Base-by-base conservation (phyloP, 768 basidiomycete genomes). In the Kwoniella dendrophila region DNA sequence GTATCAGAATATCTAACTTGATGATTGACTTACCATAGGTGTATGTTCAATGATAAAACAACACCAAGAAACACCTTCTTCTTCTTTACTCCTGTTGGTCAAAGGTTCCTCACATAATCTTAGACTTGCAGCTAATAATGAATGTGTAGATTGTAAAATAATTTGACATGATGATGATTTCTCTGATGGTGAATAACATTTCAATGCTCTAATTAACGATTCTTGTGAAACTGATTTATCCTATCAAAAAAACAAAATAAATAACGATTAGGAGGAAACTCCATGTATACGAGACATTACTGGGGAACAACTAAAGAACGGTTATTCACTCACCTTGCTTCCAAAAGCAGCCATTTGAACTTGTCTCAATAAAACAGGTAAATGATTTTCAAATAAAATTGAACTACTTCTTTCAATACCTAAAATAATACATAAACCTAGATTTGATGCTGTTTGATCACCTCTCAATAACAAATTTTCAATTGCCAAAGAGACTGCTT, bases 31-130 rank as follows among this genome's bases (percentile, higher is more conserved):
- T 22, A 72, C 73, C 70, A 74, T 70, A n/a, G 73, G 73, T 2
- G 66, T 66, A 45, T 74, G 53, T 36, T 66, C 41, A 24, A 72
- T 65, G 29, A 74, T 62, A 56, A 71, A 71, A 45, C 73, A 74
- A 29, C 61, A 45, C 73, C 73, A 74, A 5, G 56, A 59, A 1
- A 65, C 59, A 3, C 72, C 72, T 47, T 54, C 54, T 30, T 59
- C 36, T 10, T 34, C 38, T 22, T 47, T 63, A 20, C 50, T 12
- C 1, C 18, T 18, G 12, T 6, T 0, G 18, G n/a, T n/a, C 18
- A 7, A 29, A 1, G 16, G 49, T 12, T 56, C 29, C 11, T 50
- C 50, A 33, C 70, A 72, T 8, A 72, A 33, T 32, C 59, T 55
- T 4, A 74, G 34, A 47, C 70, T 72, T 1, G 67, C 68, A n/a